Evolutionary conservation across 257 asterid genomes (phyloP), one percentile per base, ranked within the genome.

Genomic region (Przewalskia tangutica): DNA sequence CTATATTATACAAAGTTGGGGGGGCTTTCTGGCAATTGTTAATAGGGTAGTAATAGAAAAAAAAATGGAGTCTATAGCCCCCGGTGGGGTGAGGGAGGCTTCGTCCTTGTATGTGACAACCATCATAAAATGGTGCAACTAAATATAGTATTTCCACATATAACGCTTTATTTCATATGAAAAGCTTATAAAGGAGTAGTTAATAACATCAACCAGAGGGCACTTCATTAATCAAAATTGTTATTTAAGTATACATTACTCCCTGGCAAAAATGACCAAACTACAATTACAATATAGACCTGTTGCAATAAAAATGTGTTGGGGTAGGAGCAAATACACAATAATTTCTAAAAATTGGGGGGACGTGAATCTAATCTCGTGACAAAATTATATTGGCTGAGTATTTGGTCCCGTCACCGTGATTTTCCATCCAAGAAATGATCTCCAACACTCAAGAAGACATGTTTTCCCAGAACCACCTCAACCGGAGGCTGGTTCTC

Each of bases 401-500:
- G 7, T 18, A 6, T 42, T 58, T 68, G 9, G 6, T 68, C 55
- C 4, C 3, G 66, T 71, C 38, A 71, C 7, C 46, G 78, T 27
- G 36, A 40, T 56, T 40, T 85, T 14, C 70, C 77, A 84, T 84
- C 81, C 75, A 82, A 85, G 88, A 85, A 82, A 83, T 88, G 85
- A 85, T 95, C 98, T 58, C 91, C 97, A 36, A 88, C 92, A 2
- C 92, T 88, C 86, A 92, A 84, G 86, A 90, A 93, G 36, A 95
- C 85, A 0, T 92, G 95, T 66, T 90, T 79, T 8, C 90, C 87
- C 85, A 86, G 62, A 67, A 90, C 86, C 73, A 95, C 91, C 51
- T 87, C 91, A 34, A 88, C 94, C 0, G 92, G 84, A 36, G 97
- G 93, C 83, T 81, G 91, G 76, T 83, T 89, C 85, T 95, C 96